Evolutionary conservation across 805 yeast species (phyloP).

Genomic region (Saturnispora hagleri): DNA sequence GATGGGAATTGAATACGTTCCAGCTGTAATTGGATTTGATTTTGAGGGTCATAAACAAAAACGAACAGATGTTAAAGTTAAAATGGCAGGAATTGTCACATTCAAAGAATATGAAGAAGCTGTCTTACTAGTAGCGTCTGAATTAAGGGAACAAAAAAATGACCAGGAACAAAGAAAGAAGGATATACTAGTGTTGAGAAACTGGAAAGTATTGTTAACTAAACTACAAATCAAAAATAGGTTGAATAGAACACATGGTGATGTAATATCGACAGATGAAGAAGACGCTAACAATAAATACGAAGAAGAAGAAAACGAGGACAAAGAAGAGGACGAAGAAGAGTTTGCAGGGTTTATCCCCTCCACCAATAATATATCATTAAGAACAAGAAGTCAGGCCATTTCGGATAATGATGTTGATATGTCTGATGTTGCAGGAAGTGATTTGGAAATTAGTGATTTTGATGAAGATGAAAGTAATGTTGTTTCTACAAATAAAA

Average conservation of each 20-base stretch:
- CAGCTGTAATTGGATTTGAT: slow-evolving; percentile 82
- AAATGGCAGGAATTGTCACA: slow-evolving; percentile 68
- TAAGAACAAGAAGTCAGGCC: slow-evolving; percentile 9
- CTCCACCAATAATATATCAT: slow-evolving; percentile 8
- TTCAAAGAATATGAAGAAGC: slow-evolving; percentile 56
- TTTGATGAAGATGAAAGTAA: slow-evolving; percentile 10
- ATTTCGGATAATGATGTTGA: neutral
- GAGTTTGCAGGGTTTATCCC: slow-evolving; percentile 20
- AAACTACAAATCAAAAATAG: slow-evolving; percentile 40
- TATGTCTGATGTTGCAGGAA: slow-evolving; percentile 11
- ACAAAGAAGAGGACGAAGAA: slow-evolving; percentile 8
- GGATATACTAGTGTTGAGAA: slow-evolving; percentile 41
- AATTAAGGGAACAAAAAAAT: slow-evolving; percentile 40
- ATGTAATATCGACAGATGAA: slow-evolving; percentile 22
- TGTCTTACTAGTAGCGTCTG: slow-evolving; percentile 39
- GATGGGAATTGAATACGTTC: slow-evolving; percentile 69
- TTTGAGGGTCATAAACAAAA: slow-evolving; percentile 31
- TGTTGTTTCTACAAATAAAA: neutral
- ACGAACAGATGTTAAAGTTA: slow-evolving; percentile 44
- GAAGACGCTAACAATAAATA: slow-evolving; percentile 9
- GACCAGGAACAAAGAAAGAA: slow-evolving; percentile 34
- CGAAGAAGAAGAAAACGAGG: slow-evolving; percentile 6
- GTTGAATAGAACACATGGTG: slow-evolving; percentile 42
- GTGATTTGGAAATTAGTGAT: slow-evolving; percentile 13
- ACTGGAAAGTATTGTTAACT: slow-evolving; percentile 45